These are phyloP conservation scores for Moniliella sp. DNA, from an alignment of 1,284 basidiomycete species.

Conservation along the genomic window DNA sequence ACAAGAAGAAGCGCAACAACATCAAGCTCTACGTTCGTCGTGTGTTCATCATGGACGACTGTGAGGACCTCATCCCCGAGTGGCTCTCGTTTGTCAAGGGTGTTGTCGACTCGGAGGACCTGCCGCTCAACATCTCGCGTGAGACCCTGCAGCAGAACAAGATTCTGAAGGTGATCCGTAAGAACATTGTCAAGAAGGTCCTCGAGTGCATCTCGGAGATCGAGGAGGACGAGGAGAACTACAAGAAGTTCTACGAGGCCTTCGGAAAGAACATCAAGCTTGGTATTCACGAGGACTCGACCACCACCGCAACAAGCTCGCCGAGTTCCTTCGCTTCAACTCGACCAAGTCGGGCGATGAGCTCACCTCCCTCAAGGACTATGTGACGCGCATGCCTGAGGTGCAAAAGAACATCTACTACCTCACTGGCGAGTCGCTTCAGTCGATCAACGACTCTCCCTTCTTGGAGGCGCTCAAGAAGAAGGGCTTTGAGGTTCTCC, in stretches of 20 bases:
- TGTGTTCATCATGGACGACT: constrained; percentile 99
- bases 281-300: constrained; percentile 94
- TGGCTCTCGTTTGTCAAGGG: constrained; percentile 99
- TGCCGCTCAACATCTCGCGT: constrained; percentile 98
- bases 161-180: constrained; percentile 94
- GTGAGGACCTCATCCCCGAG: constrained; percentile 96
- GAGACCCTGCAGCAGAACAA: constrained; percentile 99
- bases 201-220: too few relatives aligned
- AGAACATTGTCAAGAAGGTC: constrained; percentile 77
- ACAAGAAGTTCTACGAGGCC: constrained; percentile 74
- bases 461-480: constrained; percentile 99
- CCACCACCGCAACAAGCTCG: constrained; percentile 97
- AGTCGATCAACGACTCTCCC: constrained; percentile 72
- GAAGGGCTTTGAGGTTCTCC: constrained; percentile 95
- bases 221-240: constrained; percentile 99
- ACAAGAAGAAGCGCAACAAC: constrained; percentile 99
- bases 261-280: constrained; percentile 48
- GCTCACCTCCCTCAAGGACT: constrained; percentile 89
- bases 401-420: constrained; percentile 92
- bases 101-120: constrained; percentile 88
- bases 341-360: constrained; percentile 87
- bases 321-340: constrained; percentile 96
- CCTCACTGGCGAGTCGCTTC: constrained; percentile 89
- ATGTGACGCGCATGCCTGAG: constrained; percentile 98
- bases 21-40: constrained; percentile 99